Conservation (phyloP, 768 basidiomycete genomes). For the Rhodotorula babjevae region DNA sequence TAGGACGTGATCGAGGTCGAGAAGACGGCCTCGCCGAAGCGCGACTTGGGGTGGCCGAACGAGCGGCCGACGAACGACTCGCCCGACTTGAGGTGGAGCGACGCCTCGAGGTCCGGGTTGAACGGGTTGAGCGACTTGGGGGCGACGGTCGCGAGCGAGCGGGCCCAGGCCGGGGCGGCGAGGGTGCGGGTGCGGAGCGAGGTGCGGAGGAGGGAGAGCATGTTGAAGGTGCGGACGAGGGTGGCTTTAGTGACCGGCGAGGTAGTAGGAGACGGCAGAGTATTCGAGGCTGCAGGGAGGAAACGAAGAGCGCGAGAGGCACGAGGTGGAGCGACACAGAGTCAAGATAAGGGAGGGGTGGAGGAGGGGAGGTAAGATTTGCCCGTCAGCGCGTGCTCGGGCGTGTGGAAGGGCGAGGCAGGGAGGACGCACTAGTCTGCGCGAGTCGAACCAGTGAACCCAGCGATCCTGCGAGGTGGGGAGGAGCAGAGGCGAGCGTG, state of each 20-base stretch:
- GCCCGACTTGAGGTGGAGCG: conserved; percentile 86
- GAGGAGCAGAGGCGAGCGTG: not conserved
- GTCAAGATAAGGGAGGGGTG: conserved; percentile 10
- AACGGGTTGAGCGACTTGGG: conserved; percentile 31
- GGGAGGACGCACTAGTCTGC: conserved; percentile 24
- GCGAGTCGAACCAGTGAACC: conserved; percentile 13
- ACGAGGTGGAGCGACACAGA: not conserved
- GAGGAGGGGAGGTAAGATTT: not conserved
- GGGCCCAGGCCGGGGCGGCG: conserved; percentile 3
- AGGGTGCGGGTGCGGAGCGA: too few species aligned
- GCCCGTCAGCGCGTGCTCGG: not conserved
- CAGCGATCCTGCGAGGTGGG: conserved; percentile 14
- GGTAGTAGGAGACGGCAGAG: conserved; percentile 27
- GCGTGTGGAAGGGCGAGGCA: not conserved
- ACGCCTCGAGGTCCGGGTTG: conserved; percentile 59
- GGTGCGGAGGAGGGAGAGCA: conserved; percentile 30
- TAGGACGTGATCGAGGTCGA: conserved; percentile 98
- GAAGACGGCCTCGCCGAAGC: conserved; percentile 96
- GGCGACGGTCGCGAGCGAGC: conserved; percentile 33
- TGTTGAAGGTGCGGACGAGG: not conserved
- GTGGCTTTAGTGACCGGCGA: conserved; percentile 17
- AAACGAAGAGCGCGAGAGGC: too few species aligned
- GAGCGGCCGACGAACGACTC: conserved; percentile 83
- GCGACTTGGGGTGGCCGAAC: conserved; percentile 80
- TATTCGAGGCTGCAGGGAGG: conserved; percentile 17